Evolutionary conservation across 805 yeast genomes (phyloP).

Genomic region (Blastobotrys peoriensis): DNA sequence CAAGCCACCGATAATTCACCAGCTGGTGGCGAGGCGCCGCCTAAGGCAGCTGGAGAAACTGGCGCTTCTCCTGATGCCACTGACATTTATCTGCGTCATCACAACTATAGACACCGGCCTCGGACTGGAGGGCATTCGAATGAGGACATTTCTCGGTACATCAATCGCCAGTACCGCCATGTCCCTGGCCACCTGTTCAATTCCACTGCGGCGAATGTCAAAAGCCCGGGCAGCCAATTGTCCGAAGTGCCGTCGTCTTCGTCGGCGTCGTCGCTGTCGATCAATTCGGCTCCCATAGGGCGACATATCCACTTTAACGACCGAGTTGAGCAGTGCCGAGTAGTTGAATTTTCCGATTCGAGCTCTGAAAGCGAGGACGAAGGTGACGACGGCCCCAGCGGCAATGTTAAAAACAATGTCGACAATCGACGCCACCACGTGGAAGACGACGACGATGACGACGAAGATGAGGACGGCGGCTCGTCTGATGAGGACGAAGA

Average conservation of each 20-base stretch:
- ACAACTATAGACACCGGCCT: constrained; percentile 33
- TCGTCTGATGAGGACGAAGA: constrained; percentile 44
- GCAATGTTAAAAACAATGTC: constrained; percentile 21
- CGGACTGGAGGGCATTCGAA: constrained; percentile 20
- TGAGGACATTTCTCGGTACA: constrained; percentile 26
- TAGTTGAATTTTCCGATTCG: constrained; percentile 42
- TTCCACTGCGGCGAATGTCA: neutral
- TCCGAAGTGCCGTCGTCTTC: constrained; percentile 1
- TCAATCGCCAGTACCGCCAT: constrained; percentile 28
- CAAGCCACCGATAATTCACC: neutral
- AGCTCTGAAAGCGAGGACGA: constrained; percentile 15
- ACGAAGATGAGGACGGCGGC: constrained; percentile 32
- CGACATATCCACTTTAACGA: constrained; percentile 91
- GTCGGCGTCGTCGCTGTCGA: constrained; percentile 1
- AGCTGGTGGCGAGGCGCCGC: neutral
- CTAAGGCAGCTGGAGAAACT: constrained; percentile 17
- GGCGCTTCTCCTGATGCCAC: constrained; percentile 10
- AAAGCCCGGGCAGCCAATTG: constrained; percentile 1
- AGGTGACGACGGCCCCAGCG: constrained; percentile 11
- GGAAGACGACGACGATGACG: constrained; percentile 27
- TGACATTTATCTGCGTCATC: constrained; percentile 31
- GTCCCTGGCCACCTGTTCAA: constrained; percentile 10
- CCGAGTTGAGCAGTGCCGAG: constrained; percentile 90
- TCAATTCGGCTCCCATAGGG: constrained; percentile 10
- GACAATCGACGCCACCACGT: constrained; percentile 29